These are phyloP conservation scores for Boletellus emodensis DNA, from an alignment of 768 basidiomycete genomes.

Conservation along the genomic window DNA sequence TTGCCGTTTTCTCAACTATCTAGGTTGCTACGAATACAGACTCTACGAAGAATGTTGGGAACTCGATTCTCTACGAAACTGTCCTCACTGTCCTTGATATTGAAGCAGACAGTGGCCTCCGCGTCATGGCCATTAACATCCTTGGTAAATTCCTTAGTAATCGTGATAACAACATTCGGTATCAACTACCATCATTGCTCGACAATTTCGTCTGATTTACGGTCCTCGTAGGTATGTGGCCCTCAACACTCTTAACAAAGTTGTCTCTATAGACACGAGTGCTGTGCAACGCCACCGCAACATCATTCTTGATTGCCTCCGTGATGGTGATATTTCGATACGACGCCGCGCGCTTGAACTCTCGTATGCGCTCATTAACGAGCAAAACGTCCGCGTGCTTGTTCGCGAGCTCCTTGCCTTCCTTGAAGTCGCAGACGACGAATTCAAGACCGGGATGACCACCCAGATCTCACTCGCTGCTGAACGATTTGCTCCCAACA, in stretches of 20 bases:
- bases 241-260: conserved; percentile 96
- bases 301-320: conserved; percentile 96
- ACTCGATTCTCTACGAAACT: conserved; percentile 96
- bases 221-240: conserved; percentile 77
- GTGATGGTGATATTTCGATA: conserved; percentile 99
- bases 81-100: conserved; percentile 95
- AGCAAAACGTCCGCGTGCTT: conserved; percentile 87
- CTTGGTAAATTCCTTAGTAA: conserved; percentile 97
- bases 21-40: conserved; percentile 99
- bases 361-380: conserved; percentile 95
- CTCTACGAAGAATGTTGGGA: conserved; percentile 95
- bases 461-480: conserved; percentile 96
- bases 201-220: conserved; percentile 4
- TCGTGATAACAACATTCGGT: conserved; percentile 98
- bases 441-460: conserved; percentile 97
- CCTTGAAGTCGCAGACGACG: conserved; percentile 96
- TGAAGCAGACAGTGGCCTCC: conserved; percentile 90
- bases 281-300: conserved; percentile 98
- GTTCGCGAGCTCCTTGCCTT: conserved; percentile 92
- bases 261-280: conserved; percentile 95
- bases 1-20: conserved; percentile 1
- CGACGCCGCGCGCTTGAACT: conserved; percentile 93
- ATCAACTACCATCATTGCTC: conserved; percentile 19
- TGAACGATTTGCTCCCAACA: conserved; percentile 94
- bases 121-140: conserved; percentile 99